phyloP scores from a whole-genome alignment of 139 green algal species.

The Chlorella sp. region DNA sequence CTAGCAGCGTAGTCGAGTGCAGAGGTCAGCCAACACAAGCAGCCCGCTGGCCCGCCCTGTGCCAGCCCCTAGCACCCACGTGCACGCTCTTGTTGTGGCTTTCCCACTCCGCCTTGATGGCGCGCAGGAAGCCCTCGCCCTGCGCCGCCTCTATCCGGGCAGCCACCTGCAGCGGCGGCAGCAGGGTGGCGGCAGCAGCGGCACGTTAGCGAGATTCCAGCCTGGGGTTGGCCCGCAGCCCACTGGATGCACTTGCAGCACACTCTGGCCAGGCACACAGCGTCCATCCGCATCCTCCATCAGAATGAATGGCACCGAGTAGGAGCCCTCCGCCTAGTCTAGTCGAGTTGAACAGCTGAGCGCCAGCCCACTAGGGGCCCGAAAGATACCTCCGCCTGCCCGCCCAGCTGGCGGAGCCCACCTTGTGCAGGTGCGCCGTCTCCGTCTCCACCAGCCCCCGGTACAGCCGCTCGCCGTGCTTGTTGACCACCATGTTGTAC shows the following conservation, averaged over 20 bases:
- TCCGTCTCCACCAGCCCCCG: constrained; percentile 81
- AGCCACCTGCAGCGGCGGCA: constrained; percentile 58
- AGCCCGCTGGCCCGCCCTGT: too few relatives aligned
- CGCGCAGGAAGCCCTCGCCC: constrained; percentile 83
- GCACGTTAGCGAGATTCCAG: not conserved
- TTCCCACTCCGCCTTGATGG: constrained; percentile 89
- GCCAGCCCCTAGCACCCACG: too few relatives aligned
- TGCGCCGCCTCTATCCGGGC: constrained; percentile 72
- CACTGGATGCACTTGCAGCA: not conserved
- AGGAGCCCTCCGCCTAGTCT: too few relatives aligned
- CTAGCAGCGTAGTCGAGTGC: too few relatives aligned
- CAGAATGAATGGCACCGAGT: too few relatives aligned
- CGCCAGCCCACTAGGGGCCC: too few relatives aligned
- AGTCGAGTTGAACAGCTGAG: too few relatives aligned
- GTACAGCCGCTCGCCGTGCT: constrained; percentile 95
- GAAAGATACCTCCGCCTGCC: too few relatives aligned
- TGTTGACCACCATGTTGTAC: constrained; percentile 99
- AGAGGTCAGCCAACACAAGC: too few relatives aligned
- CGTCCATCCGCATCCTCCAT: not conserved
- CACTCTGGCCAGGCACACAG: not conserved
- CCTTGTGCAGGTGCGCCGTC: constrained; percentile 70
- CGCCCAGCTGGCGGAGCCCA: not conserved
- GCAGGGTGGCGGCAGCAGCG: not conserved
- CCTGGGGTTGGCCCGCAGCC: not conserved
- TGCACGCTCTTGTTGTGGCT: constrained; percentile 84